Evolutionary conservation across 495 filamentous ascomycete genomes (phyloP), one percentile per base, ranked within the genome.

Genomic region (Daldinia childiae): DNA sequence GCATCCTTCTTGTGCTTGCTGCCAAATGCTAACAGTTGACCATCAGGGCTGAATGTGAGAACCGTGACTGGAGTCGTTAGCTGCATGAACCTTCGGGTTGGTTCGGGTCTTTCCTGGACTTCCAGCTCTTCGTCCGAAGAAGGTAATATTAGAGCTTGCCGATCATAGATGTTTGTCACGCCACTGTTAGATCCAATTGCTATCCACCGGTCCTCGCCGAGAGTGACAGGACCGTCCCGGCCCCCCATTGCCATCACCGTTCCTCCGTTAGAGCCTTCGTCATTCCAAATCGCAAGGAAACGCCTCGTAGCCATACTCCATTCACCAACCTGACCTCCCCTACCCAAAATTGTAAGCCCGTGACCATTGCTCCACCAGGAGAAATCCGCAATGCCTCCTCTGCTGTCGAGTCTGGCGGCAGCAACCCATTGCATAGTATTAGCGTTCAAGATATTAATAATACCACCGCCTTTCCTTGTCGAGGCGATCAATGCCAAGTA

Each of bases 91-190:
- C 81, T 84, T 34, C 89, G 85, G 7, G 84, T 83, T 0, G 95
- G 95, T 54, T 86, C 84, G 3, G 95, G 95, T 54, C 86, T 83
- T 38, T 82, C 82, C 27, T 88, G 88, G 45, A 93, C 83, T 68
- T 82, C 78, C 64, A 82, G 82, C 57, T 82, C 81, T 6, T 82
- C 79, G 3, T 80, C 78, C 1, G 79, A 79, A 61, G 51, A 79
- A 73, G 72, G 79, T 67, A 69, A 83, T 79, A 92, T 86, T 87
- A 78, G 83, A 15, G 80, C 78, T 24, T 87, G 82, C 5, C 95
- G 90, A 77, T 98, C 94, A 79, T 99, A 99, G 55, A 99, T 84
- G 76, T 98, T 98, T 27, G 97, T 88, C 24, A 99, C 89, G 27
- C 95, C 95, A 54, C 89, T 92, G 39, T 88, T 90, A 32, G 89